Percentiles rank a stretch among this genome's conserved stretches.
Conservation (phyloP, 345 rosid genomes). For the Eucalyptus regnans region DNA sequence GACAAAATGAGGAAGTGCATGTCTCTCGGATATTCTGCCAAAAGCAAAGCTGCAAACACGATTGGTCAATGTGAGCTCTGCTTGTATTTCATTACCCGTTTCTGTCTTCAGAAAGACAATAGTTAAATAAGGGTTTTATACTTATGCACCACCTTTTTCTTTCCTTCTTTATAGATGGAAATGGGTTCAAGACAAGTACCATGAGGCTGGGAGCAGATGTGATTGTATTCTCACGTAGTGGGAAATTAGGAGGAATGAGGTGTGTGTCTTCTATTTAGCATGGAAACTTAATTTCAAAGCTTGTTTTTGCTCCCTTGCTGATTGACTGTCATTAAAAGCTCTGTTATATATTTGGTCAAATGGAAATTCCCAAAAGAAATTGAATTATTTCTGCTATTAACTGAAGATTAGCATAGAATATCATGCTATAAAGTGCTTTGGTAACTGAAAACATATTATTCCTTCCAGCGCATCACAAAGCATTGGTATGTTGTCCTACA, state of each 20-base stretch:
- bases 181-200: conserved; percentile 79
- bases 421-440: not conserved
- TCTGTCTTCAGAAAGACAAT: not conserved
- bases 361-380: not conserved
- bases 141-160: not conserved
- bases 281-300: not conserved
- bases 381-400: not conserved
- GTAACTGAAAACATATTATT: not conserved
- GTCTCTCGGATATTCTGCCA: conserved; percentile 79
- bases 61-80: conserved; percentile 67
- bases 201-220: conserved; percentile 95
- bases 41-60: conserved; percentile 53
- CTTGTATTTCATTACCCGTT: not conserved
- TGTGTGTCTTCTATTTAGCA: conserved; percentile 3
- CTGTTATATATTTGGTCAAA: not conserved
- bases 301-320: not conserved
- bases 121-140: not conserved
- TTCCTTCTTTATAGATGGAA: conserved; percentile 41
- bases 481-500: conserved; percentile 64
- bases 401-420: not conserved
- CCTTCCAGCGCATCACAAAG: conserved; percentile 37
- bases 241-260: conserved; percentile 31
- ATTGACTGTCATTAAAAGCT: not conserved
- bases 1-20: conserved; percentile 62
- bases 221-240: conserved; percentile 56